A percentile compares a stretch with the other conserved stretches of the same genome.
These are phyloP conservation scores for Candida buenavistaensis DNA, from an alignment of 1,139 yeast species.

Conservation along the genomic window DNA sequence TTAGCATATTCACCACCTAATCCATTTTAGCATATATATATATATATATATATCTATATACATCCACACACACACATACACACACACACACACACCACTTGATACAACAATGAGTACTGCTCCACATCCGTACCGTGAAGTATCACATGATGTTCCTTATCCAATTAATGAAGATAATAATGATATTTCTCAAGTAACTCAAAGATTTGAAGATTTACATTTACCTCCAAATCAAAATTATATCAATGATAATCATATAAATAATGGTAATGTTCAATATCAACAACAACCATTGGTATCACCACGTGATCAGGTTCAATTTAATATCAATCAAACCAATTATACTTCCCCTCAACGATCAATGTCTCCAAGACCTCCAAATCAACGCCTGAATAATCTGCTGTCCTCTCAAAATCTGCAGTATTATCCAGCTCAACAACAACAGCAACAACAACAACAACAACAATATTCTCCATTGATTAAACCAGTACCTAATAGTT, in stretches of 20 bases:
- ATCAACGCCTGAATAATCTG: conserved; percentile 4
- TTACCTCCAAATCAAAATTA: conserved; percentile 14
- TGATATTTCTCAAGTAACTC: conserved; percentile 12
- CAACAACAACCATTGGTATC: conserved; percentile 3
- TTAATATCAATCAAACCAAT: neutral
- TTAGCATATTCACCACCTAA: no score
- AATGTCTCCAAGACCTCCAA: conserved; percentile 5
- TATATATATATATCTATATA: no score
- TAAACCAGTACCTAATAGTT: neutral
- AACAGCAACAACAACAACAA: conserved; percentile 2
- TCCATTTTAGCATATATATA: no score
- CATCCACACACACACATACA: no score
- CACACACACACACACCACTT: no score
- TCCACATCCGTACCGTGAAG: conserved; percentile 16
- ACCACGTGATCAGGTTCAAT: conserved; percentile 1
- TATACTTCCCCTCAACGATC: conserved; percentile 2
- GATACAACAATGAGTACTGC: conserved; percentile 19
- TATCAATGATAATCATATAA: conserved; percentile 2
- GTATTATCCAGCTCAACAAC: neutral
- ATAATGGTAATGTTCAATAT: no score
- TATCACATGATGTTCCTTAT: conserved; percentile 21
- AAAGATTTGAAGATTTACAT: conserved; percentile 15
- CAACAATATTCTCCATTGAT: conserved; percentile 10
- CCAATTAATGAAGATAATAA: conserved; percentile 17
- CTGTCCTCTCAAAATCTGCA: conserved; percentile 1